These are phyloP conservation scores for Moesziomyces antarcticus DNA, from an alignment of 1,284 basidiomycete species.

Conservation along the genomic window DNA sequence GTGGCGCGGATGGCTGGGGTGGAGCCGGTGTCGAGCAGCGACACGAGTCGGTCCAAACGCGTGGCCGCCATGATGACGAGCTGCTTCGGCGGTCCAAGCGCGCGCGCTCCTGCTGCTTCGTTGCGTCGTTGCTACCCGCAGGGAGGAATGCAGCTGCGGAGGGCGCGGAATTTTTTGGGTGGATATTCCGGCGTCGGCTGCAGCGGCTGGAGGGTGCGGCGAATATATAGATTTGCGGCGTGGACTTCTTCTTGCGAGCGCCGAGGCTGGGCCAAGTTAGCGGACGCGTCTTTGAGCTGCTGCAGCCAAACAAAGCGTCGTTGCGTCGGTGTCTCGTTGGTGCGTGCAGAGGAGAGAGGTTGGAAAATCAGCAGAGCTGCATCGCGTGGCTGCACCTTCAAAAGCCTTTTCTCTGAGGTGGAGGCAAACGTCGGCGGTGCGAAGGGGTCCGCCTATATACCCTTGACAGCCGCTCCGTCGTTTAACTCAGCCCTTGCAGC, in stretches of 20 bases:
- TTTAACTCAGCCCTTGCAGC: too few relatives aligned
- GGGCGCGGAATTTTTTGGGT: background rate
- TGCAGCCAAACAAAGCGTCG: constrained; percentile 5
- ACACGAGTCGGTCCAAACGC: constrained; percentile 85
- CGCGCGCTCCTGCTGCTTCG: background rate
- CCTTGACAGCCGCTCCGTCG: too few relatives aligned
- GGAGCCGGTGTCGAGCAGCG: constrained; percentile 89
- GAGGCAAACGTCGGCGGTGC: constrained; percentile 3
- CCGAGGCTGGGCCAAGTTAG: background rate
- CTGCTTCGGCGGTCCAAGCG: background rate
- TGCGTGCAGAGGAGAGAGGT: background rate
- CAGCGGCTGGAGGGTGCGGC: constrained; percentile 10
- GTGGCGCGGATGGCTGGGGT: constrained; percentile 85
- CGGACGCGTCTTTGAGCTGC: background rate
- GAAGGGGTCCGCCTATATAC: too few relatives aligned
- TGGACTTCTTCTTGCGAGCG: constrained; percentile 12
- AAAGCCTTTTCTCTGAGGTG: constrained; percentile 1
- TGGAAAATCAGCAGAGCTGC: constrained; percentile 7
- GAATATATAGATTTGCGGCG: constrained; percentile 39
- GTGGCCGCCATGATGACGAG: constrained; percentile 44
- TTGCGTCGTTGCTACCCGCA: too few relatives aligned
- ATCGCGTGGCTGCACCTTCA: background rate
- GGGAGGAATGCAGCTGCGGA: background rate
- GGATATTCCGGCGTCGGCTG: constrained; percentile 12
- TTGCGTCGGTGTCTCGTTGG: background rate